phyloP scores from a whole-genome alignment of 768 basidiomycete genomes.

The Mycena alexandri region DNA sequence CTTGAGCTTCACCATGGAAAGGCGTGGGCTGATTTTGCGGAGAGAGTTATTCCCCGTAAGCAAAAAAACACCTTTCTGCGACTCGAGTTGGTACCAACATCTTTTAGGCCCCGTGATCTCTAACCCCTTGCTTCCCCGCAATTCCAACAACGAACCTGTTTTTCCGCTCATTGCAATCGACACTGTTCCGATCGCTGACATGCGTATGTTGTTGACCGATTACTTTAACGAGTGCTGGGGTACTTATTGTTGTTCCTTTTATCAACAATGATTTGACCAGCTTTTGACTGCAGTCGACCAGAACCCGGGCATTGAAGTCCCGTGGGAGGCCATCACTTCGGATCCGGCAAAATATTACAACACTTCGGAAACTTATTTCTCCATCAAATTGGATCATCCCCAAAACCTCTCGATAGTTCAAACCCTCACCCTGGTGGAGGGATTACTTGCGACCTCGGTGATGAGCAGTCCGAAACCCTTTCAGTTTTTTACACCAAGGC shows the following conservation, averaged over 20 bases:
- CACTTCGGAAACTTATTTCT: not conserved
- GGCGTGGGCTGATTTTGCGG: constrained; percentile 12
- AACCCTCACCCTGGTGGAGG: not conserved
- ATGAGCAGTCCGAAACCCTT: not conserved
- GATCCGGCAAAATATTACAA: constrained; percentile 5
- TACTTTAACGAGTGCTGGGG: constrained; percentile 23
- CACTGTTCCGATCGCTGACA: not conserved
- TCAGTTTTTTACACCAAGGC: not conserved
- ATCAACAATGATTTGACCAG: not conserved
- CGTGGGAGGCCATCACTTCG: not conserved
- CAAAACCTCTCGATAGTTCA: constrained; percentile 16
- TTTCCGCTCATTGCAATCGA: constrained; percentile 10
- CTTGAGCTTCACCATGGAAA: constrained; percentile 6
- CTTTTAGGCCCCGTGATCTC: too few relatives aligned
- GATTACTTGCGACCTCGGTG: not conserved
- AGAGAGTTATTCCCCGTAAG: constrained; percentile 14
- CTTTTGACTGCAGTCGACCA: not conserved
- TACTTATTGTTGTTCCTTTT: not conserved
- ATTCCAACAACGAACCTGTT: not conserved
- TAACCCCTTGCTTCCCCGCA: constrained; percentile 7
- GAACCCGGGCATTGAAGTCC: not conserved
- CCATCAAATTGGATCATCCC: constrained; percentile 10
- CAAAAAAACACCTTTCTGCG: too few relatives aligned
- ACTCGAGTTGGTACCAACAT: too few relatives aligned
- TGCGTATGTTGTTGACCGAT: constrained; percentile 8